Conservation (phyloP, 495 filamentous ascomycete genomes). For the Pyronema omphalodes region DNA sequence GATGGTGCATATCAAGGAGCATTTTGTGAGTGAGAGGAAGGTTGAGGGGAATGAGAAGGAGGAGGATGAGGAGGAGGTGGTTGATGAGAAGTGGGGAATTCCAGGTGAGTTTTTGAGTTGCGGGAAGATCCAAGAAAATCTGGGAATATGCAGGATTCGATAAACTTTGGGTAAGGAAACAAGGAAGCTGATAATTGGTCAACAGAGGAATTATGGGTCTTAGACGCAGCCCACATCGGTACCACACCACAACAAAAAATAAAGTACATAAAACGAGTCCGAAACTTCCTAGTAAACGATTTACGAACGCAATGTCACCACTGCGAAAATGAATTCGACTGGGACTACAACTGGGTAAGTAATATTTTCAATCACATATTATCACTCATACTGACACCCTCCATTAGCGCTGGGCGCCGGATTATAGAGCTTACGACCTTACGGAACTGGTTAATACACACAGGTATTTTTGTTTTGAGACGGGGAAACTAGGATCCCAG, state of each 20-base stretch:
- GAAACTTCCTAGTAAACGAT: conserved; percentile 2
- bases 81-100: neutral
- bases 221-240: too few relatives aligned
- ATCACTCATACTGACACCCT: neutral
- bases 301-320: neutral
- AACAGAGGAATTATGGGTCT: neutral
- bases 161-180: neutral
- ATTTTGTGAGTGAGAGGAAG: neutral
- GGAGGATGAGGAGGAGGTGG: neutral
- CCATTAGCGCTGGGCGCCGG: neutral
- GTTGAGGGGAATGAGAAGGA: neutral
- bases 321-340: neutral
- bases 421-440: neutral
- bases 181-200: neutral
- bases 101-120: neutral
- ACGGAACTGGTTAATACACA: neutral
- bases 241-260: neutral
- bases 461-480: neutral
- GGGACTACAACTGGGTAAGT: neutral
- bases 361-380: neutral
- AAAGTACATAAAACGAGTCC: neutral
- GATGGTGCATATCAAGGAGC: neutral
- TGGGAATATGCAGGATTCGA: too few relatives aligned
- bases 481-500: neutral
- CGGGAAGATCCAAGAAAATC: neutral